phyloP scores from a whole-genome alignment of 2,329 filamentous ascomycete genomes.

The Calonectria montana region DNA sequence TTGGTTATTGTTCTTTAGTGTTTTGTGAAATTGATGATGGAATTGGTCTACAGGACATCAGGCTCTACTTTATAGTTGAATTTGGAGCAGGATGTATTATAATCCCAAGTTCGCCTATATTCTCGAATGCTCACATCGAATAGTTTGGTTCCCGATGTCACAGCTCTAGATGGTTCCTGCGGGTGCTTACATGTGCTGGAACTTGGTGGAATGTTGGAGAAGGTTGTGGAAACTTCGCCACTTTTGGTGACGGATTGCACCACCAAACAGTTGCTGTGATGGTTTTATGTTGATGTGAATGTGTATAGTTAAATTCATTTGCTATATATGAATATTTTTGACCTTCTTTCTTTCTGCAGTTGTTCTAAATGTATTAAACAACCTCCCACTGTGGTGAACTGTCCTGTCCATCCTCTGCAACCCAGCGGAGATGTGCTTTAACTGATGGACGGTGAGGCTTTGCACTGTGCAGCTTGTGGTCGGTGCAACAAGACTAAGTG shows the following conservation, averaged over 20 bases:
- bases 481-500: background rate
- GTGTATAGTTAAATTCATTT: no score
- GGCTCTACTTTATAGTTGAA: slow-evolving; percentile 46
- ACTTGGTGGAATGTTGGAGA: background rate
- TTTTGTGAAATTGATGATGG: background rate
- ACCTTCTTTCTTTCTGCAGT: no score
- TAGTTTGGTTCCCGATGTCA: background rate
- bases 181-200: background rate
- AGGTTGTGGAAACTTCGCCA: background rate
- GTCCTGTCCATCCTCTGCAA: no score
- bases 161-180: background rate
- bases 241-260: background rate
- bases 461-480: background rate
- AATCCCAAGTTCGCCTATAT: background rate
- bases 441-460: background rate
- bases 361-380: no score
- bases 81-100: slow-evolving; percentile 5
- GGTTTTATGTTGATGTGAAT: background rate
- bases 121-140: background rate
- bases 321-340: no score
- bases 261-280: background rate
- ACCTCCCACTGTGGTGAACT: no score
- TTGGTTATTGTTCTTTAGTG: background rate
- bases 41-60: slow-evolving; percentile 8
- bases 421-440: background rate